A percentile compares a stretch with the other conserved stretches of the same genome.
Evolutionary conservation across 495 filamentous ascomycete species (phyloP).

Genomic region (Penicillium lividum): DNA sequence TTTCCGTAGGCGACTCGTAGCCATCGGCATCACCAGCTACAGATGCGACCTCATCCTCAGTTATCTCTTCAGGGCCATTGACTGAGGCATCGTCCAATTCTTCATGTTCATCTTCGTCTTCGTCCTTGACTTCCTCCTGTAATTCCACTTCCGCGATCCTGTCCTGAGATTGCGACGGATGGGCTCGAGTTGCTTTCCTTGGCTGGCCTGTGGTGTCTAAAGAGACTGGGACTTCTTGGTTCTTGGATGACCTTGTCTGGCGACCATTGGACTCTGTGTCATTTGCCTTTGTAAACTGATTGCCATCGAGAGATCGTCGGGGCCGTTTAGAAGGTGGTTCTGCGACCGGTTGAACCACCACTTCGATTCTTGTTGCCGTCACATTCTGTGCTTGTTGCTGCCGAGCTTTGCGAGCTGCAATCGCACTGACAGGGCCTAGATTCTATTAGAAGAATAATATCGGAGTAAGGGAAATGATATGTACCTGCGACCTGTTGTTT

Average conservation of each 20-base stretch:
- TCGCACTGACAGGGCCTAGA: constrained; percentile 44
- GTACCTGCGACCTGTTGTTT: constrained; percentile 42
- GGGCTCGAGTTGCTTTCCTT: constrained; percentile 8
- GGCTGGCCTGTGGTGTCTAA: constrained; percentile 9
- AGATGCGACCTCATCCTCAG: constrained; percentile 28
- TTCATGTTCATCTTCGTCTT: constrained; percentile 10
- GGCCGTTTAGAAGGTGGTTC: constrained; percentile 42
- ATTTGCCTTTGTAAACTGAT: constrained; percentile 9
- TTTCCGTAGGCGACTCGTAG: constrained; percentile 39
- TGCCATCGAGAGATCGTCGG: constrained; percentile 32
- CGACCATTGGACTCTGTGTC: constrained; percentile 17
- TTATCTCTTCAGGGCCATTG: constrained; percentile 18
- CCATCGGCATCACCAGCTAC: constrained; percentile 33
- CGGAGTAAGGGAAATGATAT: constrained; percentile 1
- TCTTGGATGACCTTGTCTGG: constrained; percentile 31
- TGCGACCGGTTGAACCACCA: constrained; percentile 15
- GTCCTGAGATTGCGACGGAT: neutral
- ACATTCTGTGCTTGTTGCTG: constrained; percentile 38
- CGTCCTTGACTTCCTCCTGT: constrained; percentile 19
- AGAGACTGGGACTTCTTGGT: constrained; percentile 19
- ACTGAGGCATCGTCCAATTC: constrained; percentile 25
- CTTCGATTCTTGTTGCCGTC: constrained; percentile 18
- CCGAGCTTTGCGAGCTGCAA: constrained; percentile 51
- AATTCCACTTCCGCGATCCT: neutral
- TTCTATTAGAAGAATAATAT: constrained; percentile 2